phyloP scores from a whole-genome alignment of 2,329 filamentous ascomycete species.

The Eutypa lata region DNA sequence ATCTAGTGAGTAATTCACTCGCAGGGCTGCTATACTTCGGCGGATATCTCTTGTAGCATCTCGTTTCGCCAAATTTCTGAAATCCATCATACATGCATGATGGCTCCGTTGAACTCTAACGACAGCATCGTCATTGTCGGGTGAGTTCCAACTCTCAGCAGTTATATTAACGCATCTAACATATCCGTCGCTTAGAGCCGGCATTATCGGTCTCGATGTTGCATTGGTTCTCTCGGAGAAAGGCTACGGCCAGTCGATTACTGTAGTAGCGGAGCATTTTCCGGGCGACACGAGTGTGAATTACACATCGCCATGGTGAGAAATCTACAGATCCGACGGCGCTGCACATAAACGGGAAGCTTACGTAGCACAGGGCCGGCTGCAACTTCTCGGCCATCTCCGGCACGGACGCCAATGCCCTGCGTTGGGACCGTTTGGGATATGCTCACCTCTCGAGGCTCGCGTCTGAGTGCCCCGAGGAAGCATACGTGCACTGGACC shows the following conservation, averaged over 20 bases:
- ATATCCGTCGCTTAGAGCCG: constrained; percentile 24
- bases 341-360: background rate
- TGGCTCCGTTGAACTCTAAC: background rate
- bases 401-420: constrained; percentile 36
- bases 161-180: background rate
- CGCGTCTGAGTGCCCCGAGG: constrained; percentile 25
- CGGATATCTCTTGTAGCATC: too few species aligned
- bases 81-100: constrained; percentile 2
- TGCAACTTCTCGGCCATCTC: constrained; percentile 44
- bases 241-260: constrained; percentile 31
- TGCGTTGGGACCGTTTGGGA: constrained; percentile 39
- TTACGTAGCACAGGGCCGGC: constrained; percentile 31
- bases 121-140: constrained; percentile 6
- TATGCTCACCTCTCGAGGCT: constrained; percentile 36
- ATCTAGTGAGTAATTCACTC: too few species aligned
- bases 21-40: too few species aligned
- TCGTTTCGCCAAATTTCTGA: constrained; percentile 16
- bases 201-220: constrained; percentile 38
- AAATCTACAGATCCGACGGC: background rate
- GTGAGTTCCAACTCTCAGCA: background rate
- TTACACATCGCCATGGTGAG: constrained; percentile 41
- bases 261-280: constrained; percentile 37
- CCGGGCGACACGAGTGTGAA: constrained; percentile 35
- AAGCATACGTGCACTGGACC: constrained; percentile 34
- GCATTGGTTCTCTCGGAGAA: constrained; percentile 32